Evolutionary conservation across 2,329 filamentous ascomycete genomes (phyloP).

Genomic region (Sporothrix protearum): DNA sequence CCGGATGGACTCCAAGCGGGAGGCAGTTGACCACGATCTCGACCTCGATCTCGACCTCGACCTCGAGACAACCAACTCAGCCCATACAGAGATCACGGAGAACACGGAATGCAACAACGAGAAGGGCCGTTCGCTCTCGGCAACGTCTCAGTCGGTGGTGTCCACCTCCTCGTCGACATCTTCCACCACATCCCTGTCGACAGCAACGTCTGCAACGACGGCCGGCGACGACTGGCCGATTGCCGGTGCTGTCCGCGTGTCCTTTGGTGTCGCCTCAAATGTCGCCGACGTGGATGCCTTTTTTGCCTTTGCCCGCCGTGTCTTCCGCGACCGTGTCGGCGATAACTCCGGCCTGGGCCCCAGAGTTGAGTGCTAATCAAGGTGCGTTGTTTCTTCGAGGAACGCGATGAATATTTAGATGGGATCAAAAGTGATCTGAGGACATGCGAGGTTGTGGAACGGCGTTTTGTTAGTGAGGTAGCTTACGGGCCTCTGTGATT

Average conservation of each 20-base stretch:
- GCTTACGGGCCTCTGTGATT: too few species aligned
- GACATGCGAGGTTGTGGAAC: too few species aligned
- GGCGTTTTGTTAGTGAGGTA: too few species aligned
- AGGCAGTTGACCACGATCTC: too few species aligned
- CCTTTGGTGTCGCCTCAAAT: constrained; percentile 40
- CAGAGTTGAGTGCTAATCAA: constrained; percentile 26
- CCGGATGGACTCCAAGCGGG: not conserved
- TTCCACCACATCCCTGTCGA: not conserved
- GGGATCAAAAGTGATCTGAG: too few species aligned
- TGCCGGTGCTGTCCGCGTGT: constrained; percentile 40
- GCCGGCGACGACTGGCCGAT: constrained; percentile 2
- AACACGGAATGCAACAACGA: too few species aligned
- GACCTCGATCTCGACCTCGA: too few species aligned
- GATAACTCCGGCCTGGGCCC: constrained; percentile 22
- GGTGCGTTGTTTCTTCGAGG: too few species aligned
- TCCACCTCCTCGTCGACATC: not conserved
- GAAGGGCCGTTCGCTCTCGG: not conserved
- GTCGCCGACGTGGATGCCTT: constrained; percentile 38
- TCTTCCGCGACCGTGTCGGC: constrained; percentile 35
- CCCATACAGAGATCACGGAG: too few species aligned
- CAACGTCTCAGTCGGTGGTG: not conserved
- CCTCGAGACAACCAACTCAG: not conserved
- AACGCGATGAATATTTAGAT: too few species aligned
- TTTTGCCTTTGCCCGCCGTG: constrained; percentile 35
- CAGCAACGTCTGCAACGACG: not conserved